Evolutionary conservation across 2,329 filamentous ascomycete species (phyloP).

Genomic region (Penicillium italicum): DNA sequence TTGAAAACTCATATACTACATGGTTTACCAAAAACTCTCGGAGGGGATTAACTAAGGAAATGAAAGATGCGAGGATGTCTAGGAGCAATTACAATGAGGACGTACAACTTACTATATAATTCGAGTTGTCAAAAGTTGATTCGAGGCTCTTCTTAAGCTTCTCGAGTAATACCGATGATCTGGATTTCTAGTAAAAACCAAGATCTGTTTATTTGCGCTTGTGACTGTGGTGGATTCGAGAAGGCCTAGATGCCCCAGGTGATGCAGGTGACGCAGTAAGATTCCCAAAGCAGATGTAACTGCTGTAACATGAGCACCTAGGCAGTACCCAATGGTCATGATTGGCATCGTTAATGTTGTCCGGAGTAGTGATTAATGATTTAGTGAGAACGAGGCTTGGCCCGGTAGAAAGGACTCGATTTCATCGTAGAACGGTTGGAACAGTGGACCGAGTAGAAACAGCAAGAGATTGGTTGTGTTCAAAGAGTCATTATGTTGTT

Average conservation of each 20-base stretch:
- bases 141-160: conserved; percentile 10
- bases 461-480: not conserved
- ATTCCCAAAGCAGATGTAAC: not conserved
- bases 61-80: not conserved
- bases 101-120: not conserved
- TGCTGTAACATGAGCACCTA: not conserved
- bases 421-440: not conserved
- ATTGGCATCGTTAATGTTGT: no score
- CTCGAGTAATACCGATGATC: conserved; percentile 3
- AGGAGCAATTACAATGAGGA: not conserved
- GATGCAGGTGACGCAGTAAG: conserved; percentile 6
- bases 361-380: no score
- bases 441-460: not conserved
- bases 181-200: not conserved
- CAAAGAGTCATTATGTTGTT: not conserved
- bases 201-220: not conserved
- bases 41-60: not conserved
- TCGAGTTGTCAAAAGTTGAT: not conserved
- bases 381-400: not conserved
- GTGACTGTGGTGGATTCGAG: not conserved
- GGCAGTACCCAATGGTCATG: not conserved
- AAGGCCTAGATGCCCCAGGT: conserved; percentile 7
- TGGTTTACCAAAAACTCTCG: not conserved
- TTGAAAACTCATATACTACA: not conserved
- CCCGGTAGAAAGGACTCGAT: not conserved